These are phyloP conservation scores for Fusarium sp. DNA, from an alignment of 2,329 filamentous ascomycete genomes.

Conservation along the genomic window DNA sequence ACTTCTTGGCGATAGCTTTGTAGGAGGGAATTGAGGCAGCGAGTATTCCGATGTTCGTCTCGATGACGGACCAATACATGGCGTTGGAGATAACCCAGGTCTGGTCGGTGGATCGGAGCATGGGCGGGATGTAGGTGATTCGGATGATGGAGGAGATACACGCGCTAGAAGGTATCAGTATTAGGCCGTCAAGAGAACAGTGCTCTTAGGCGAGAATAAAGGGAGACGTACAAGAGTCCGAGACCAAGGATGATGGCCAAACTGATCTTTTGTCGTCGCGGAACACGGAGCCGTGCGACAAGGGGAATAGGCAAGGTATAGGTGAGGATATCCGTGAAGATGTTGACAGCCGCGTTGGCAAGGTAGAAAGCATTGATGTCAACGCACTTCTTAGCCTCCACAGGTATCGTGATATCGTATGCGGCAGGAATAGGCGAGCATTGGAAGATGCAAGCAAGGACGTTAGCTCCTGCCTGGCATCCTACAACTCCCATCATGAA, in stretches of 20 bases:
- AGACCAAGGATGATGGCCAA: conserved; percentile 21
- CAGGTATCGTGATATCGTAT: conserved; percentile 18
- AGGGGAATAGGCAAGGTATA: conserved; percentile 20
- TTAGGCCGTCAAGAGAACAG: not conserved
- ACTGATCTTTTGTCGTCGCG: conserved; percentile 31
- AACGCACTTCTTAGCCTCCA: conserved; percentile 16
- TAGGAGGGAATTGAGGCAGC: conserved; percentile 33
- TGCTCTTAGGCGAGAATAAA: accelerated
- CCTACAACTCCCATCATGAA: conserved; percentile 33
- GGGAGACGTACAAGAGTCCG: conserved; percentile 20
- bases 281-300: conserved; percentile 19
- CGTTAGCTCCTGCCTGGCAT: conserved; percentile 30
- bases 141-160: conserved; percentile 32
- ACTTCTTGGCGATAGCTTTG: conserved; percentile 33
- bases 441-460: conserved; percentile 34
- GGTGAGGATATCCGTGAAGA: conserved; percentile 23
- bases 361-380: conserved; percentile 35
- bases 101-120: conserved; percentile 26
- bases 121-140: conserved; percentile 36
- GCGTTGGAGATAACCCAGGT: conserved; percentile 34
- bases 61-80: conserved; percentile 38
- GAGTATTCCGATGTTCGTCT: conserved; percentile 35
- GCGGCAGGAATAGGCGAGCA: conserved; percentile 9
- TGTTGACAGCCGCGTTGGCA: conserved; percentile 31
- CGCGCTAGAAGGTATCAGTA: conserved; percentile 3